Evolutionary conservation across 176 grass and related monocot genomes (phyloP).

Genomic region (Phyllostachys edulis): DNA sequence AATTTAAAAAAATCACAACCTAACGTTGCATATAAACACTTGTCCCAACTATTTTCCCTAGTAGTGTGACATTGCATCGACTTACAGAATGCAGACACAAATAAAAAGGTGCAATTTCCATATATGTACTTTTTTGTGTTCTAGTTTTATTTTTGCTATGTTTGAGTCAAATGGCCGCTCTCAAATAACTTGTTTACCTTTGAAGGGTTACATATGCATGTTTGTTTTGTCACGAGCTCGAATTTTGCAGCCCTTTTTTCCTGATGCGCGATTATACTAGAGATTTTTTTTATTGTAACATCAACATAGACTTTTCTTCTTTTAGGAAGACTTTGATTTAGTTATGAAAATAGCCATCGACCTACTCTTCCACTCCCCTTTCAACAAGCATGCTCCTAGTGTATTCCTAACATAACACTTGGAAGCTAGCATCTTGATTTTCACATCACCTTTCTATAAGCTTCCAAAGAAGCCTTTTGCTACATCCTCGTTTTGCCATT

Average conservation of each 20-base stretch:
- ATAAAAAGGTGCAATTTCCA: background rate
- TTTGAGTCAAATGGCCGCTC: background rate
- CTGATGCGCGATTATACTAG: too few relatives aligned
- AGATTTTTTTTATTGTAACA: too few relatives aligned
- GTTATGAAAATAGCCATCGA: too few relatives aligned
- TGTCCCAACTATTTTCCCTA: background rate
- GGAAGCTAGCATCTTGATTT: too few relatives aligned
- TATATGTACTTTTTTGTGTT: background rate
- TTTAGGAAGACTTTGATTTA: too few relatives aligned
- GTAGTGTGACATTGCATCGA: background rate
- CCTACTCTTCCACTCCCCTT: too few relatives aligned
- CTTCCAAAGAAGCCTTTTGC: background rate
- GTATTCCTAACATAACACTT: too few relatives aligned
- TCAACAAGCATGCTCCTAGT: too few relatives aligned
- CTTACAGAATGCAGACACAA: background rate
- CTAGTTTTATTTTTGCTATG: background rate
- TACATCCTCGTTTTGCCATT: background rate
- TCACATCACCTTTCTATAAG: too few relatives aligned
- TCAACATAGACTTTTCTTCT: too few relatives aligned
- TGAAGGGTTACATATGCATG: too few relatives aligned
- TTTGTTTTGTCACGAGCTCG: background rate
- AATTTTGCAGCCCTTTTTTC: background rate
- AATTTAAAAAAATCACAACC: background rate
- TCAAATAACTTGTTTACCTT: too few relatives aligned
- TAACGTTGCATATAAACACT: background rate